phyloP scores from a whole-genome alignment of 108 stramenopile species.

The Chaetoceros muelleri region DNA sequence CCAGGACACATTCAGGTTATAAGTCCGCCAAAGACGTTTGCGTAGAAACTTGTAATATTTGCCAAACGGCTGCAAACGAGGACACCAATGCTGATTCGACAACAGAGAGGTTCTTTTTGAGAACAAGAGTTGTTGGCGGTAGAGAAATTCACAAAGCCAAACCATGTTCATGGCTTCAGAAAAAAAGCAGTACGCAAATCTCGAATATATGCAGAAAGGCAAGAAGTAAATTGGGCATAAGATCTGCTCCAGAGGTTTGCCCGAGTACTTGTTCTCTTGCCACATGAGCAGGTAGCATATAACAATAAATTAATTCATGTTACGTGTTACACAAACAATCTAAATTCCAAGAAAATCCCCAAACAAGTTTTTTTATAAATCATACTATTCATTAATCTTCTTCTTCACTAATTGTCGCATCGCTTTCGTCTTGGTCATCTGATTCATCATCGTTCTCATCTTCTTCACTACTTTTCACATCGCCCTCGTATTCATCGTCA shows the following conservation, averaged over 20 bases:
- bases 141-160: background rate
- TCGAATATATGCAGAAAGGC: background rate
- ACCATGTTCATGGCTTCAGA: background rate
- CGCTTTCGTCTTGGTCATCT: background rate
- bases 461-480: conserved; percentile 11
- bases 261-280: background rate
- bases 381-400: no score
- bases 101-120: background rate
- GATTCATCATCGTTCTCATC: conserved; percentile 7
- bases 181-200: background rate
- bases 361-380: no score
- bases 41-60: background rate
- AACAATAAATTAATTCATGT: no score
- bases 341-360: no score
- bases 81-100: no score
- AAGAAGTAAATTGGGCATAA: background rate
- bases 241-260: background rate
- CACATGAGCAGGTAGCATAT: no score
- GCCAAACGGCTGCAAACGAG: background rate
- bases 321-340: no score
- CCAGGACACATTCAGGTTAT: background rate
- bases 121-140: background rate
- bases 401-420: background rate
- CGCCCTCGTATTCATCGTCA: conserved; percentile 7
- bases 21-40: background rate